phyloP scores from a whole-genome alignment of 2,329 filamentous ascomycete species.

The Pseudogymnoascus sp. region DNA sequence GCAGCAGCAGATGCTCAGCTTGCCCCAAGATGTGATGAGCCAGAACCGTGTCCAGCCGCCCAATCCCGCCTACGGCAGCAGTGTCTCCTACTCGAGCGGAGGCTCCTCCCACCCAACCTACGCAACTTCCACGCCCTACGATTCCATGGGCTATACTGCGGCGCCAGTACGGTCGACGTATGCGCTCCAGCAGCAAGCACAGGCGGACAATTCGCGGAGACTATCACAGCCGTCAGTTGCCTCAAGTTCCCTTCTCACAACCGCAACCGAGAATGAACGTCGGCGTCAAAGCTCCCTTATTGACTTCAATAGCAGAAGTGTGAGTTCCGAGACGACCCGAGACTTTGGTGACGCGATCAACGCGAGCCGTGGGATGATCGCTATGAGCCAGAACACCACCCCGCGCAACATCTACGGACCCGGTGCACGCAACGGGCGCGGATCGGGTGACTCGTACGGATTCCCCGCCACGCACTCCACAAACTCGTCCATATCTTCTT shows the following conservation, averaged over 20 bases:
- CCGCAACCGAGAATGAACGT: slow-evolving; percentile 24
- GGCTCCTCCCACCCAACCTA: slow-evolving; percentile 45
- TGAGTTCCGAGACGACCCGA: slow-evolving; percentile 52
- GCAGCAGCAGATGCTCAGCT: slow-evolving; percentile 61
- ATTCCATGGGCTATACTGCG: slow-evolving; percentile 68
- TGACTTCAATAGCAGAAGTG: slow-evolving; percentile 57
- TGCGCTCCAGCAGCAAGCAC: slow-evolving; percentile 45
- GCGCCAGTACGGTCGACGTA: slow-evolving; percentile 56
- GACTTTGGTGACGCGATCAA: slow-evolving; percentile 86
- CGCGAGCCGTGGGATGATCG: slow-evolving; percentile 88
- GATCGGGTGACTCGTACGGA: slow-evolving; percentile 79
- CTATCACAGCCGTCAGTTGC: slow-evolving; percentile 79
- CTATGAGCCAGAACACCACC: slow-evolving; percentile 92
- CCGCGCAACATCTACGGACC: slow-evolving; percentile 83
- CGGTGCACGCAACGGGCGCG: slow-evolving; percentile 53
- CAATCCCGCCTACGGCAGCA: slow-evolving; percentile 60
- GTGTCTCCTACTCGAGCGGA: slow-evolving; percentile 60
- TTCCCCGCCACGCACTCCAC: slow-evolving; percentile 81
- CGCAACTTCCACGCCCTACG: slow-evolving; percentile 57
- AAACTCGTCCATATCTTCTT: slow-evolving; percentile 85
- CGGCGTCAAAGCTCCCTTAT: slow-evolving; percentile 56
- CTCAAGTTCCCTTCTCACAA: slow-evolving; percentile 43
- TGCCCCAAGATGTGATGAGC: slow-evolving; percentile 68
- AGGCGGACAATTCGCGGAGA: slow-evolving; percentile 55
- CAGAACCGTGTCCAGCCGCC: slow-evolving; percentile 57